A percentile compares a stretch with the other conserved stretches of the same genome.
Evolutionary conservation across 2,329 filamentous ascomycete genomes (phyloP).

Genomic region (Teratosphaeria zuluensis): DNA sequence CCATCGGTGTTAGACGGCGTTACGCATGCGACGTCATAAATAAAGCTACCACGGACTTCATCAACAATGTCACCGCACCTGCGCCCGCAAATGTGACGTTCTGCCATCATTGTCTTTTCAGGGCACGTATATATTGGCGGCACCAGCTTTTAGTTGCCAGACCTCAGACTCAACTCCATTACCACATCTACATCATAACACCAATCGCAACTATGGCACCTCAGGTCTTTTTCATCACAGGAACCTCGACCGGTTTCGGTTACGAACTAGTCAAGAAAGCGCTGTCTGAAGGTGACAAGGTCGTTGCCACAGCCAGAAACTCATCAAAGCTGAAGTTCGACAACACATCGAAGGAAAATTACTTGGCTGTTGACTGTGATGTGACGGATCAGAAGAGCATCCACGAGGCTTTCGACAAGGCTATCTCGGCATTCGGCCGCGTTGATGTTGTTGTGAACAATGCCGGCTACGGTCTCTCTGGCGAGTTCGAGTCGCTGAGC

Average conservation of each 20-base stretch:
- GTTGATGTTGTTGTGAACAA: constrained; percentile 52
- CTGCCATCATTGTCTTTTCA: background rate
- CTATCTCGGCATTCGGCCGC: constrained; percentile 41
- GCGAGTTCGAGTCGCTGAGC: constrained; percentile 43
- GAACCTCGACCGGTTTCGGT: constrained; percentile 39
- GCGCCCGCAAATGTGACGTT: background rate
- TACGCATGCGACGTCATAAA: background rate
- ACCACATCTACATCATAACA: background rate
- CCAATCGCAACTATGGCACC: constrained; percentile 26
- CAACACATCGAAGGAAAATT: constrained; percentile 37
- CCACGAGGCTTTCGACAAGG: constrained; percentile 35
- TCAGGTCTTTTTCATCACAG: constrained; percentile 39
- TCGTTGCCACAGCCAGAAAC: constrained; percentile 38
- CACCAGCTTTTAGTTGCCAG: background rate
- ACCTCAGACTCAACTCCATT: too few relatives aligned
- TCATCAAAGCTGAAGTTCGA: constrained; percentile 31
- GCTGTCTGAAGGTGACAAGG: constrained; percentile 34
- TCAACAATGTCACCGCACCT: background rate
- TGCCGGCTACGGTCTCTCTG: constrained; percentile 47
- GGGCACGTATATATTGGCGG: background rate
- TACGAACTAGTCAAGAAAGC: constrained; percentile 34
- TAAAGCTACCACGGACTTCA: background rate
- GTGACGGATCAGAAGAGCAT: constrained; percentile 38
- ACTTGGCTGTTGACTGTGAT: constrained; percentile 43
- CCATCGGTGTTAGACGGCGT: background rate